These are phyloP conservation scores for Ogataea paraovalis DNA, from an alignment of 805 yeast species.

Conservation along the genomic window DNA sequence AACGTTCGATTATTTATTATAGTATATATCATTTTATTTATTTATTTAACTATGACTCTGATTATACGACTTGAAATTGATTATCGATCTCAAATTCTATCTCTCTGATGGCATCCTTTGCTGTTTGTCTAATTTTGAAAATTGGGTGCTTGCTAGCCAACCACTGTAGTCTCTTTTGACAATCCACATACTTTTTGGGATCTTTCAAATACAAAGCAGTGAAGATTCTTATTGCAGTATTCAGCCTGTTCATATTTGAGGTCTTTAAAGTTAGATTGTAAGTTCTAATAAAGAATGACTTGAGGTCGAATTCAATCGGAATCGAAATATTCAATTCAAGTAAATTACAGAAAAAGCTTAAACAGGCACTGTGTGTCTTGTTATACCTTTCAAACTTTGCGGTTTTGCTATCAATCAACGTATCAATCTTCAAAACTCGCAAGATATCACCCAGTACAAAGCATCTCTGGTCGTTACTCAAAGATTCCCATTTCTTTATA, in stretches of 20 bases:
- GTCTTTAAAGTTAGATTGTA: conserved; percentile 57
- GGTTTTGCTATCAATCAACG: background rate
- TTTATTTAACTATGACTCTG: background rate
- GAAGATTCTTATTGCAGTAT: conserved; percentile 40
- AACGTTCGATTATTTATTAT: no score
- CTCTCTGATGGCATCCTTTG: conserved; percentile 21
- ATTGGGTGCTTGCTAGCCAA: conserved; percentile 23
- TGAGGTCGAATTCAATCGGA: conserved; percentile 29
- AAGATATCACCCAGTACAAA: conserved; percentile 24
- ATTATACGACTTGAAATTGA: background rate
- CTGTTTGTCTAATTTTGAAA: conserved; percentile 13
- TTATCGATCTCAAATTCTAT: conserved; percentile 8
- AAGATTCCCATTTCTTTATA: conserved; percentile 18
- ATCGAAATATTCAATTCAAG: conserved; percentile 36
- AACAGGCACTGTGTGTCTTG: conserved; percentile 22
- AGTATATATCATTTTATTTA: conserved; percentile 1
- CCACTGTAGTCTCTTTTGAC: conserved; percentile 22
- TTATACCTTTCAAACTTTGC: conserved; percentile 12
- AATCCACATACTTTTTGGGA: conserved; percentile 10
- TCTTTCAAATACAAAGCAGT: conserved; percentile 31
- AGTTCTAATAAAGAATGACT: conserved; percentile 41
- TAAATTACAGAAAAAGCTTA: conserved; percentile 33
- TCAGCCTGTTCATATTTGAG: conserved; percentile 34
- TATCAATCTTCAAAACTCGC: conserved; percentile 25
- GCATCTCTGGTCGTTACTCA: conserved; percentile 9